Evolutionary conservation across 306 rosid species (phyloP), one percentile per base, ranked within the genome.

Genomic region (Corylus avellana): DNA sequence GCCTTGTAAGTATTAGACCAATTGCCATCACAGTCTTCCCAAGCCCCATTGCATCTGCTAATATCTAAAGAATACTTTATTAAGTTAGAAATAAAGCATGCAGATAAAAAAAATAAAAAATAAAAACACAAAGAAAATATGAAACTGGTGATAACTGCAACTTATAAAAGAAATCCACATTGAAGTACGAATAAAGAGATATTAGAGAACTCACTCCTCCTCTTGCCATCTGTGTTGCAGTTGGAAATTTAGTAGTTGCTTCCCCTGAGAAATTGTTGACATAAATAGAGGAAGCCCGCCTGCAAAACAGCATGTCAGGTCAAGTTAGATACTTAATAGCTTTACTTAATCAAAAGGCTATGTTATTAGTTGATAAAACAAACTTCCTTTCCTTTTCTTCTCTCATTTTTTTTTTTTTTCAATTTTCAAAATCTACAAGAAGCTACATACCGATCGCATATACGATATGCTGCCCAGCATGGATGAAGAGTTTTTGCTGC

Each of bases 21-120:
- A 94, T 92, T 70, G 97, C 89, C 98, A 94, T 94, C 72, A 94
- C 98, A 32, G 98, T 92, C 88, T 94, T 94, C 56, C 98, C 98
- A 73, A 94, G 98, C 73, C 98, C 98, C 98, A 94, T 94, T 20
- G 97, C 97, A 86, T 94, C 98, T 8, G 92, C 98, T 50, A 94
- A 89, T 71, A 90, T 88, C 98, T 94, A 48, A 63, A 39, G 39
- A 69, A 5, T 7, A 58, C 25, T 20, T 42, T 61, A 27, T 0
- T 27, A 42, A 55, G 79, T 88, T 74, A 84, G 83, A 72, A 70
- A 55, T 51, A 25, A 55, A 27, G 5, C 29, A 54, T 27, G 32
- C 22, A 27, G 57, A 75, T 29, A 69, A 59, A 48, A 25, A 35
- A 25, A 9, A 17, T 14, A 22, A 17, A 35, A 55, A 32, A 37